phyloP scores from a whole-genome alignment of 768 basidiomycete genomes.

The Phlebiopsis gigantea region DNA sequence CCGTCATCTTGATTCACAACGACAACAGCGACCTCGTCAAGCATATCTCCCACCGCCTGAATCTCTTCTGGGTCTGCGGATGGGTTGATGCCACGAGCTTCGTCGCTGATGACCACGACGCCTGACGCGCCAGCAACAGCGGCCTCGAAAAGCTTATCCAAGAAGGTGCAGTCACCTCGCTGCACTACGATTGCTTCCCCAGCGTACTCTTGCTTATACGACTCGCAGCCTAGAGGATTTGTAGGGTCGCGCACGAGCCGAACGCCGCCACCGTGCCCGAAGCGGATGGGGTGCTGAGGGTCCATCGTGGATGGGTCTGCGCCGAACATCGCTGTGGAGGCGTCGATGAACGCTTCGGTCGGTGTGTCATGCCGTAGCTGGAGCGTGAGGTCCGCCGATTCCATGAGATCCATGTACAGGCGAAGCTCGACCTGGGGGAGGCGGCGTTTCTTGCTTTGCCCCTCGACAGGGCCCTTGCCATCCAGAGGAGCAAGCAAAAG shows the following conservation, averaged over 20 bases:
- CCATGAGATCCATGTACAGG: conserved; percentile 48
- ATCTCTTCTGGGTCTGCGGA: conserved; percentile 56
- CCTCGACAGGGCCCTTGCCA: conserved; percentile 23
- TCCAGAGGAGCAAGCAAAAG: conserved; percentile 32
- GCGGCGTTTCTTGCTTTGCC: conserved; percentile 15
- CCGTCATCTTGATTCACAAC: conserved; percentile 53
- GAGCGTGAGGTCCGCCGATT: conserved; percentile 39
- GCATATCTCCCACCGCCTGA: conserved; percentile 42
- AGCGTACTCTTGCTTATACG: conserved; percentile 44
- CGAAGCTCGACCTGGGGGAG: conserved; percentile 51
- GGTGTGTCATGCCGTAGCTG: conserved; percentile 30
- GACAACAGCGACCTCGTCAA: conserved; percentile 55
- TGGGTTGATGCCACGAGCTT: conserved; percentile 58
- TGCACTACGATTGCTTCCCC: conserved; percentile 56
- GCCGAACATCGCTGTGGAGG: conserved; percentile 67
- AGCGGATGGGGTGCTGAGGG: conserved; percentile 31
- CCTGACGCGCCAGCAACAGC: conserved; percentile 69
- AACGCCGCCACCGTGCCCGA: conserved; percentile 49
- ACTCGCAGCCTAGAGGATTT: conserved; percentile 57
- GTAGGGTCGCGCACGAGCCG: conserved; percentile 43
- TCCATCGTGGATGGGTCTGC: conserved; percentile 43
- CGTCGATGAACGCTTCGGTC: conserved; percentile 48
- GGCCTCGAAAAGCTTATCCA: conserved; percentile 74
- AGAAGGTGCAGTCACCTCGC: conserved; percentile 84
- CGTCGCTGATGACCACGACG: conserved; percentile 67